phyloP scores from a whole-genome alignment of 2,329 filamentous ascomycete genomes.

The Lasiodiplodia theobromae region DNA sequence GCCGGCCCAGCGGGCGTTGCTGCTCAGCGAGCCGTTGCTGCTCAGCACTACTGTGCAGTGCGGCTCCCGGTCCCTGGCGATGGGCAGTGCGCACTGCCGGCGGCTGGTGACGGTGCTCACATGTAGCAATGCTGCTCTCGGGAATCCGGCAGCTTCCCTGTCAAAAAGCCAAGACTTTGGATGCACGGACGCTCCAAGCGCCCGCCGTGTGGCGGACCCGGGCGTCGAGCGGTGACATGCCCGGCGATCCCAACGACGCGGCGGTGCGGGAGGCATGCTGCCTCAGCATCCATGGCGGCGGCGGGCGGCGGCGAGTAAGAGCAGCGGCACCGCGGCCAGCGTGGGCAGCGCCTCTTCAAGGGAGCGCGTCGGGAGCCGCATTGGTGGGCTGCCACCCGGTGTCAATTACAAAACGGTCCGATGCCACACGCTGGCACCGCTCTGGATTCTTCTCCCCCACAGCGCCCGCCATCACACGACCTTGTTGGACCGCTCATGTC shows the following conservation, averaged over 20 bases:
- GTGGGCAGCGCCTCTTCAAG: neutral
- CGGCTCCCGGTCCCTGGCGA: neutral
- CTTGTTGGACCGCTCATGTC: neutral
- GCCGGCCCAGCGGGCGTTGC: neutral
- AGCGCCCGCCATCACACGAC: slow-evolving; percentile 1
- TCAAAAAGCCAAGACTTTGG: too few species aligned
- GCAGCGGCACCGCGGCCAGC: neutral
- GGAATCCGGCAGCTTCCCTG: neutral
- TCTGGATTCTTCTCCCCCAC: slow-evolving; percentile 1
- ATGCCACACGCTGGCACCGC: neutral
- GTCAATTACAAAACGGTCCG: neutral
- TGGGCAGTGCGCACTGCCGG: neutral
- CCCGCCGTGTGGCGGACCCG: too few species aligned
- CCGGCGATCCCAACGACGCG: neutral
- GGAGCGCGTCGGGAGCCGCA: neutral
- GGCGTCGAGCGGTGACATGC: neutral
- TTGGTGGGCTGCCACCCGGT: neutral
- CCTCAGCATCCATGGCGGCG: neutral
- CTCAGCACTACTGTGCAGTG: too few species aligned
- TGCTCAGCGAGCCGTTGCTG: neutral
- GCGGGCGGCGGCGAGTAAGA: neutral
- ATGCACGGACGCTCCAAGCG: too few species aligned
- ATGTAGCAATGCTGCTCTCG: neutral
- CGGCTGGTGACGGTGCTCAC: too few species aligned
- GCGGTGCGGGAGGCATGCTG: neutral